Evolutionary conservation across 257 asterid genomes (phyloP).

Genomic region (Rauvolfia tetraphylla): DNA sequence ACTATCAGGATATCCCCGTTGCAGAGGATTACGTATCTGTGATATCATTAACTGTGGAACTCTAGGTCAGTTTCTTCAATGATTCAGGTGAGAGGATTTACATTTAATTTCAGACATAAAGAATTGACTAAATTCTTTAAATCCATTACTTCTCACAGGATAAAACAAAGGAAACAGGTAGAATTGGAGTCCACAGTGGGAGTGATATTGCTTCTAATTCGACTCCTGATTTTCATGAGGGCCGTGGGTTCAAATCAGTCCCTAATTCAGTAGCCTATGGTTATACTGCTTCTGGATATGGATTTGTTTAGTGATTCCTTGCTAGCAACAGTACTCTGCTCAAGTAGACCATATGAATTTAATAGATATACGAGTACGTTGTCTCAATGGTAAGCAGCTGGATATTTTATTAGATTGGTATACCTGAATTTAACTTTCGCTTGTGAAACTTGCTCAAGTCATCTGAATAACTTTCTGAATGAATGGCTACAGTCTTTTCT

Average conservation of each 20-base stretch:
- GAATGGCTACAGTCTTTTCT: too few species aligned
- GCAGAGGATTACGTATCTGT: constrained; percentile 81
- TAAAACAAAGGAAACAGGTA: constrained; percentile 60
- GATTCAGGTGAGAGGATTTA: neutral
- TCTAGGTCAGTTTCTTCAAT: constrained; percentile 49
- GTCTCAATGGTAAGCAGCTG: constrained; percentile 68
- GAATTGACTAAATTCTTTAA: neutral
- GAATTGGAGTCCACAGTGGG: constrained; percentile 63
- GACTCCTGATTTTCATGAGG: constrained; percentile 60
- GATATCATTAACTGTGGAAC: constrained; percentile 64
- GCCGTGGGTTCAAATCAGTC: constrained; percentile 47
- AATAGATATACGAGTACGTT: too few species aligned
- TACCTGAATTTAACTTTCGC: neutral
- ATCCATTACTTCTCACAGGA: constrained; percentile 38
- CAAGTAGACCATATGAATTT: constrained; percentile 48
- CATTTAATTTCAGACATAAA: neutral
- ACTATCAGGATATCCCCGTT: constrained; percentile 57
- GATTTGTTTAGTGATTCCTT: too few species aligned
- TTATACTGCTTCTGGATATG: constrained; percentile 85
- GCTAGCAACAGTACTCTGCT: too few species aligned
- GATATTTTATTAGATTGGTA: neutral
- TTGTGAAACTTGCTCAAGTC: neutral
- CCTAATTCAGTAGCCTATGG: constrained; percentile 84
- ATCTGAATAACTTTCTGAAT: neutral
- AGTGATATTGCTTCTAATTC: constrained; percentile 55